Base-by-base conservation (phyloP, 2,329 filamentous ascomycete species). In the Hypoxylon sp. region DNA sequence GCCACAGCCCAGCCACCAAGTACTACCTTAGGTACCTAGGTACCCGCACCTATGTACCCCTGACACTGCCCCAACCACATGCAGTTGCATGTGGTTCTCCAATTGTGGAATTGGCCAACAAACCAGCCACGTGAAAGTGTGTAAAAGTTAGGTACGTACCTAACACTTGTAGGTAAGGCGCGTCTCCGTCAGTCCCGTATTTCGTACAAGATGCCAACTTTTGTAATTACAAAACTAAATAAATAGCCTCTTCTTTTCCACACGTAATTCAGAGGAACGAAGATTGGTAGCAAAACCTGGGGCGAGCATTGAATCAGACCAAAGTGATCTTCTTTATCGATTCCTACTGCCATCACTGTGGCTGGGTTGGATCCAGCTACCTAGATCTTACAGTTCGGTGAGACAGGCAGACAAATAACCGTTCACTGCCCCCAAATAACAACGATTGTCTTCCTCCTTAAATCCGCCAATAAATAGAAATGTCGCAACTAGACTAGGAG, bases 321-420 rank as follows among this genome's bases (percentile, higher is more conserved):
- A 10, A 43, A 21, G n/a, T 7, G 7, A 21, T 43, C 25, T 43
- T 46, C 14, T 30, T 30, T 34, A 38, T 21, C 36, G 32, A 58
- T 30, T 52, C 53, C 52, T 25, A 52, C 45, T 7, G n/a, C 52
- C n/a, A 3, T 48, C 14, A 13, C 21, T 56, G 61, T 67, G 65
- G 60, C 56, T 58, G 56, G 34, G 58, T 55, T 32, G 43, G 21
- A 38, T 50, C 17, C 25, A 58, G 50, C 50, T 48, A 23, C 23
- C 23, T n/a, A 5, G 2, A 45, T 52, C 64, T 59, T 60, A 53
- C 49, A 21, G 28, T 9, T 23, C 28, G 30, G 34, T n/a, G 28
- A 61, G 57, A 51, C 63, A 65, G 63, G 56, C 58, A 50, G 38
- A 58, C 57, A 52, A 58, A 61, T 58, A 48, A 52, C 46, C 30